Evolutionary conservation across 2,329 filamentous ascomycete genomes (phyloP), one percentile per base, ranked within the genome.

Genomic region (Fusarium globosum): DNA sequence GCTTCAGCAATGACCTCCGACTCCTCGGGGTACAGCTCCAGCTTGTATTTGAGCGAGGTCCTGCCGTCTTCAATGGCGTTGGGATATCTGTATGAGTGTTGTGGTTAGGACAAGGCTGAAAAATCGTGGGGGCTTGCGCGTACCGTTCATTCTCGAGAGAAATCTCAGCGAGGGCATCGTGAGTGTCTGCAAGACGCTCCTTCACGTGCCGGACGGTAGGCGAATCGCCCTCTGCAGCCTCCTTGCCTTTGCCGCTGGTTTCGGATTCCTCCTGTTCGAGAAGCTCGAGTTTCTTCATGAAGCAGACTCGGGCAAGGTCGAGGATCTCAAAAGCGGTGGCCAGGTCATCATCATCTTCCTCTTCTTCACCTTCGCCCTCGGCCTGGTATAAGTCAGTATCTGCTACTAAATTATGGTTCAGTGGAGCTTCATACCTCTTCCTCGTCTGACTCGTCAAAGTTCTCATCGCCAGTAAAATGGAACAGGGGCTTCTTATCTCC

Each of bases 161-260:
- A 71, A 99, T 98, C 83, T 99, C 96, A 15, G 95, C 94, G 71
- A 98, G 93, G 63, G 97, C 89, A 80, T 98, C 95, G 81, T 98
- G 94, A 14, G 94, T 97, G 80, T 99, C 96, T 69, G 94, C 94
- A 39, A 98, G 88, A 64, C 94, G 91, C 82, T 97, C 94, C 82
- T 95, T 95, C 79, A 95, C 86, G 69, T 93, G 90, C 73, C 87
- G 84, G 48, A 86, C 73, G 5, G 80, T 76, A 45, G 84, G 82
- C 13, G 82, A 82, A 59, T 86, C 84, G 28, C 80, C 80, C 41
- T 83, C 78, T 21, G 80, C 79, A 41, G 79, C 79, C 66, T 85
- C 83, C 67, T 87, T 86, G 64, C 81, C 84, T 64, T 86, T 85
- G 66, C 80, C 80, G 52, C 82, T 78, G 56, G 82, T 77, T 39